Evolutionary conservation across 75 land plant species (phyloP).

Genomic region (Gnetum montanum): DNA sequence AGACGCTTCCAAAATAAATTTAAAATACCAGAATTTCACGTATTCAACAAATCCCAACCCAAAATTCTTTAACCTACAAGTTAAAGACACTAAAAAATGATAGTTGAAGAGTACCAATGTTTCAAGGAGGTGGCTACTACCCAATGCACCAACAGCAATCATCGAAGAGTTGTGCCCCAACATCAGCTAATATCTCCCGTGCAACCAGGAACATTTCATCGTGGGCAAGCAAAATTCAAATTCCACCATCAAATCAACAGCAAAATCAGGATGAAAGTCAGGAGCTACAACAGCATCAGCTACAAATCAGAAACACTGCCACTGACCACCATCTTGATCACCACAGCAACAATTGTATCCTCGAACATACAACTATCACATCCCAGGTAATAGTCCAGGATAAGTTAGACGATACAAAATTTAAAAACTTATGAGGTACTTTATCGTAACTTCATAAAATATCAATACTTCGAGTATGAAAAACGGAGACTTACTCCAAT

Average conservation of each 20-base stretch:
- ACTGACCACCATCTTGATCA: neutral
- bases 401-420: neutral
- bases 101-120: too few species aligned
- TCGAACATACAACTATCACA: slow-evolving; percentile 9
- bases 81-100: too few species aligned
- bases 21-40: too few species aligned
- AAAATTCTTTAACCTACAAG: too few species aligned
- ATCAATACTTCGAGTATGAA: neutral
- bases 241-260: neutral
- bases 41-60: too few species aligned
- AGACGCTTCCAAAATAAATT: too few species aligned
- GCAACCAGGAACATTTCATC: neutral
- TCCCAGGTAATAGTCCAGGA: slow-evolving; percentile 9
- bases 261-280: slow-evolving; percentile 6
- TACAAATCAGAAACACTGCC: slow-evolving; percentile 3
- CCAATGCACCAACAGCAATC: slow-evolving; percentile 1
- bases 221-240: neutral
- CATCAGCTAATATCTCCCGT: neutral
- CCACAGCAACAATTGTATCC: slow-evolving; percentile 7
- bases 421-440: neutral
- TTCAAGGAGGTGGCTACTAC: neutral
- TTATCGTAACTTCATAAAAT: neutral
- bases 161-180: neutral
- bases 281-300: slow-evolving; percentile 10
- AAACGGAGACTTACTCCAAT: slow-evolving; percentile 10